phyloP scores from a whole-genome alignment of 73 alveolate genomes.

The Paramecium sonneborni region DNA sequence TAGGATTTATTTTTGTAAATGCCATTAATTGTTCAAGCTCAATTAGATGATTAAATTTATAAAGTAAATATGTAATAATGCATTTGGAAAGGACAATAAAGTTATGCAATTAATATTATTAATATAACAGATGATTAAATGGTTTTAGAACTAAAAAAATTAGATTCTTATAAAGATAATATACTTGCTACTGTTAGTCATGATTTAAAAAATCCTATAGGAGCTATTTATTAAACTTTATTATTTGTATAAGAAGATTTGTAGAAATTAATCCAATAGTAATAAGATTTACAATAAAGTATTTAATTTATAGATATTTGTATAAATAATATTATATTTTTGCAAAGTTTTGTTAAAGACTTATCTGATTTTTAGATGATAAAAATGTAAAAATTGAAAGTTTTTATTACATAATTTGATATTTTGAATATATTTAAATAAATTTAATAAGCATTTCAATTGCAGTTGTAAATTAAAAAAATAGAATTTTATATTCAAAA shows the following conservation, averaged over 20 bases:
- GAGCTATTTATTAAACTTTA: not conserved
- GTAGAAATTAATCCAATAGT: not conserved
- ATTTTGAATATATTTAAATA: not conserved
- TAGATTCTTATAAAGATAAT: constrained; percentile 19
- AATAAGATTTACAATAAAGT: not conserved
- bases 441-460: not conserved
- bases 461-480: not conserved
- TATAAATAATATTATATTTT: not conserved
- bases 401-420: not conserved
- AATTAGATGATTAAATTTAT: not conserved
- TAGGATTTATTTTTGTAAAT: not conserved
- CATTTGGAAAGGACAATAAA: constrained; percentile 2
- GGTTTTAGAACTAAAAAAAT: not conserved
- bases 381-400: not conserved
- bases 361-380: constrained; percentile 21
- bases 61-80: not conserved
- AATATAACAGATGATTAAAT: not conserved
- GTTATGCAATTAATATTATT: not conserved
- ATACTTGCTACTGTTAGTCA: constrained; percentile 47
- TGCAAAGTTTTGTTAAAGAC: constrained; percentile 26
- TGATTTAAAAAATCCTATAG: constrained; percentile 29
- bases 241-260: not conserved
- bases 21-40: not conserved
- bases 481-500: not conserved
- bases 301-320: not conserved